Percentiles rank a stretch among this genome's conserved stretches.
Evolutionary conservation across 495 filamentous ascomycete species (phyloP).

Genomic region (Lophiostoma macrostomum): DNA sequence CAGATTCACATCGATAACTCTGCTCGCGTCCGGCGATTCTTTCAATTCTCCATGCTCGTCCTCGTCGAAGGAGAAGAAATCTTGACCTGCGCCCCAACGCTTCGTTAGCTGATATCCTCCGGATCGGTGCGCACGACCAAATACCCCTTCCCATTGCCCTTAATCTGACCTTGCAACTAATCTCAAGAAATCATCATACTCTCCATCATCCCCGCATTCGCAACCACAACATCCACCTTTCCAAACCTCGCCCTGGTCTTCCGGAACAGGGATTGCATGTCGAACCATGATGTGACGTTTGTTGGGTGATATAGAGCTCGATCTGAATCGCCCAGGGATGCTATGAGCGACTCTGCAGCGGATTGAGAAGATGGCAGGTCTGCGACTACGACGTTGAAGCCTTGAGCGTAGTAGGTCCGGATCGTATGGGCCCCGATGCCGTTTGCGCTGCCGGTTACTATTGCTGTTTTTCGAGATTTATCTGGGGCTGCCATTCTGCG

Average conservation of each 20-base stretch:
- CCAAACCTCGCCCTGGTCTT: constrained; percentile 41
- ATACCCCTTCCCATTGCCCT: no score
- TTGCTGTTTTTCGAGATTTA: constrained; percentile 20
- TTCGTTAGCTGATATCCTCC: no score
- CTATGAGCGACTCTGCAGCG: constrained; percentile 18
- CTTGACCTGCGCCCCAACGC: no score
- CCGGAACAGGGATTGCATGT: constrained; percentile 44
- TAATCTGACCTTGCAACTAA: no score
- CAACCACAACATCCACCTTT: constrained; percentile 51
- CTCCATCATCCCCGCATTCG: constrained; percentile 49
- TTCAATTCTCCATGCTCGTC: constrained; percentile 44
- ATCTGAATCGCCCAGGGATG: constrained; percentile 11
- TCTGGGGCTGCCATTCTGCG: no score
- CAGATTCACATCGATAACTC: constrained; percentile 47
- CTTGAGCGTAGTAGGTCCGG: constrained; percentile 18
- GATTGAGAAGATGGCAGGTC: constrained; percentile 12
- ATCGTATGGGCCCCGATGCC: constrained; percentile 29
- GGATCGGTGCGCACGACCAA: no score
- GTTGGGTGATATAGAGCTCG: constrained; percentile 38
- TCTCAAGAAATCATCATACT: no score
- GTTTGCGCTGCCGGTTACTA: constrained; percentile 24
- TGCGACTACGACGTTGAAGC: constrained; percentile 26
- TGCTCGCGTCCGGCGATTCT: constrained; percentile 39
- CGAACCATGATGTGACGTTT: constrained; percentile 47
- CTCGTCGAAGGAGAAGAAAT: constrained; percentile 36